phyloP scores from a whole-genome alignment of 257 asterid species.

The Plantago major region DNA sequence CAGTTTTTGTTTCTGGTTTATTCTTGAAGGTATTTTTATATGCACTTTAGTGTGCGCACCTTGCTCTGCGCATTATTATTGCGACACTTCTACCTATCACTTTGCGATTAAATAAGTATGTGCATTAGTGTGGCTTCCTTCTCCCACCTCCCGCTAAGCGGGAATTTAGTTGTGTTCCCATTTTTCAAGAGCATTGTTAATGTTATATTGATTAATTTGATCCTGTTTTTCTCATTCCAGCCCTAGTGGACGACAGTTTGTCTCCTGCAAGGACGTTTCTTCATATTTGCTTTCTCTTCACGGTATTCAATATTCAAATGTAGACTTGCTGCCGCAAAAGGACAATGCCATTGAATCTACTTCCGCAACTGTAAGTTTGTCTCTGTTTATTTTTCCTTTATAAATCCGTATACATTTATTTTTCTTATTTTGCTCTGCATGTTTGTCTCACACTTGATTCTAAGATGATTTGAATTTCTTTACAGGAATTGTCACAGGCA shows the following conservation, averaged over 20 bases:
- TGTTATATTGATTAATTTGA: conserved; percentile 13
- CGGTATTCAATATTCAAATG: conserved; percentile 41
- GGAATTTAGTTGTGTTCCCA: too few species aligned
- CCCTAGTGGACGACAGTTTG: conserved; percentile 80
- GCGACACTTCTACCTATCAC: too few species aligned
- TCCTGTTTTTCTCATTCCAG: conserved; percentile 39
- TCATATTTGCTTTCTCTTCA: conserved; percentile 56
- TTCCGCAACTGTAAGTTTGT: conserved; percentile 34
- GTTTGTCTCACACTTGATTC: neutral
- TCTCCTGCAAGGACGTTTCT: conserved; percentile 70
- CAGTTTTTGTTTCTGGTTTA: too few species aligned
- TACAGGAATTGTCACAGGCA: conserved; percentile 32
- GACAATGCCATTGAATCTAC: conserved; percentile 29
- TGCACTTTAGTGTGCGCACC: too few species aligned
- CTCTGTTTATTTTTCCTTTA: neutral
- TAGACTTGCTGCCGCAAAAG: conserved; percentile 19
- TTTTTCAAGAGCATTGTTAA: neutral
- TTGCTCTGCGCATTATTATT: too few species aligned
- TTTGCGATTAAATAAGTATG: too few species aligned
- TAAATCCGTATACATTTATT: too few species aligned
- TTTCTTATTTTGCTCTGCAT: neutral
- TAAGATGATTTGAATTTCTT: conserved; percentile 17
- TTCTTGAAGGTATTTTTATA: too few species aligned
- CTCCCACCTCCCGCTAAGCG: too few species aligned
- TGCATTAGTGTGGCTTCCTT: too few species aligned